Evolutionary conservation across 345 rosid genomes (phyloP).

Genomic region (Citrus cavaleriei): DNA sequence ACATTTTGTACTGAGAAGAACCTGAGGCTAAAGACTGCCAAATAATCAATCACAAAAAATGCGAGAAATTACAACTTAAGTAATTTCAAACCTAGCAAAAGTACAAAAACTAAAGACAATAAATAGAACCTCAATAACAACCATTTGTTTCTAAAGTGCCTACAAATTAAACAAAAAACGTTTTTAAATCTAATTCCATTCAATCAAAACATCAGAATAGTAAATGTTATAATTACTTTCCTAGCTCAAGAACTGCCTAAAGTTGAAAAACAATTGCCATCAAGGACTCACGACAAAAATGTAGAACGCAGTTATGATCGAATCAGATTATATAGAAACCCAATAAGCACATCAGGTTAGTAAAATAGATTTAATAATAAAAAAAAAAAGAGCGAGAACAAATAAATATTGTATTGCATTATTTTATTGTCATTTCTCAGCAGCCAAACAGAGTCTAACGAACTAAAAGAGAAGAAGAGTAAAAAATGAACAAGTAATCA

Average conservation of each 20-base stretch:
- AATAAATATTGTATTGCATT: not conserved
- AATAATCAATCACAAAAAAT: not conserved
- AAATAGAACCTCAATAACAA: not conserved
- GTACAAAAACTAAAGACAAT: not conserved
- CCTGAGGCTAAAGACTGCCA: not conserved
- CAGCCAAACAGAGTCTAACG: slow-evolving; percentile 1
- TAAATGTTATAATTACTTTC: not conserved
- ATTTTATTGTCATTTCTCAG: not conserved
- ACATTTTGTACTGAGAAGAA: not conserved
- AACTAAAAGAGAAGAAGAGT: not conserved
- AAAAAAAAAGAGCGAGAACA: too few relatives aligned
- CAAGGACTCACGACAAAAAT: not conserved
- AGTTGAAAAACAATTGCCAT: not conserved
- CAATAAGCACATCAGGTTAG: not conserved
- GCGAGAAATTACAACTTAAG: not conserved
- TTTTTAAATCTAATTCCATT: not conserved
- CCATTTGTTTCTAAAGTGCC: not conserved
- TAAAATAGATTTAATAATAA: not conserved
- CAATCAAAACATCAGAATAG: not conserved
- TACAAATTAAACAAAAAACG: not conserved
- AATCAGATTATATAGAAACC: not conserved
- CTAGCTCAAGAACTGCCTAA: not conserved
- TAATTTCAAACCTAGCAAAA: not conserved
- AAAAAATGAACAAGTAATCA: not conserved
- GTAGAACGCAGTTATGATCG: not conserved